Evolutionary conservation across 805 yeast genomes (phyloP), one percentile per base, ranked within the genome.

Genomic region (Peterozyma toletana): DNA sequence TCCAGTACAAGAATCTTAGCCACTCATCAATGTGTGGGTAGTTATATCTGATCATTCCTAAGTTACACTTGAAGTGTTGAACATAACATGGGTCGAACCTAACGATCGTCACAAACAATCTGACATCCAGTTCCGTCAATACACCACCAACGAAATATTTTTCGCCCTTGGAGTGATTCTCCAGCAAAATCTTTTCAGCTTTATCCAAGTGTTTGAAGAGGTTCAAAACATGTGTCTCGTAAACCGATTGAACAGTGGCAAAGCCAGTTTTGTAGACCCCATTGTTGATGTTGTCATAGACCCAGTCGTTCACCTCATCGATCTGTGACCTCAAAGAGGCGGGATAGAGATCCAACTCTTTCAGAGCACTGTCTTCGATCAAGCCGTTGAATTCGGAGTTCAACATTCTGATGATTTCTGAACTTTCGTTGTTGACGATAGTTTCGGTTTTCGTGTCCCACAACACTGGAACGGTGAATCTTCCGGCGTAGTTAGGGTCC

Each of bases 221-320:
- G 37, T 72, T 74, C 31, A 53, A 60, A 2, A 83, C 86, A 53
- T 83, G 83, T 42, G 66, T 66, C 50, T 86, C 91, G 57, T 90
- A 90, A 11, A 82, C 86, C 49, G 83, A 88, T 62, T 87, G 96
- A 45, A 73, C 73, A 10, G 88, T 79, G 4, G 96, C 87, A 63
- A 90, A 91, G 0, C 98, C 98, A 2, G 93, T 52, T 66, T 88
- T 91, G 71, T 91, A 91, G 35, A 90, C 97, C 35, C 96, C 97
- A 57, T 86, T 87, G 71, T 90, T 89, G 62, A 91, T 84, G 54
- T 74, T 77, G 56, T 84, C 86, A 62, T 90, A 90, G 35, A 86
- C 76, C 90, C 95, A 83, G 14, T 68, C 73, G 57, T 93, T 89
- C 51, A 88, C 57, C 44, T 77, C 87, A 56, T 90, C 95, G 54